phyloP scores from a whole-genome alignment of 2,329 filamentous ascomycete genomes.

The Camillea tinctor region DNA sequence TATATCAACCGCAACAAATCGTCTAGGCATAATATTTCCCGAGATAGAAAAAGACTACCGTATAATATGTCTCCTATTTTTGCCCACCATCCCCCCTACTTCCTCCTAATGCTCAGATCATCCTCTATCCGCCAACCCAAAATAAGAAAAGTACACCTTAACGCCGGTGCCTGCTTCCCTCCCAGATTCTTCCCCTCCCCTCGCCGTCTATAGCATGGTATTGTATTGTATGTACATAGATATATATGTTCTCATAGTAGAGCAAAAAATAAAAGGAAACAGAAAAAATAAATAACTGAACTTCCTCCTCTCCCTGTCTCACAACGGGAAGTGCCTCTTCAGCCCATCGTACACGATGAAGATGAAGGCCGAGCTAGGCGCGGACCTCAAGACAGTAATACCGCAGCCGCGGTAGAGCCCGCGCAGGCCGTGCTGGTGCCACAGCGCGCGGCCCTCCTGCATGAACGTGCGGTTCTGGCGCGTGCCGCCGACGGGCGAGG shows the following conservation, averaged over 20 bases:
- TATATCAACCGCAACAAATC: too few relatives aligned
- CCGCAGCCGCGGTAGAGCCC: slow-evolving; percentile 93
- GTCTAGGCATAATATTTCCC: too few relatives aligned
- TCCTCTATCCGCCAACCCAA: slow-evolving; percentile 4
- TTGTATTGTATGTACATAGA: not conserved
- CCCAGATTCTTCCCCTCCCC: slow-evolving; percentile 3
- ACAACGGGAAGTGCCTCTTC: slow-evolving; percentile 63
- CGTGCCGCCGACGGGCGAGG: slow-evolving; percentile 63
- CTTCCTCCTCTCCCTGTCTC: slow-evolving; percentile 15
- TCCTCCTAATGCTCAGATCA: not conserved
- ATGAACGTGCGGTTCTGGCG: slow-evolving; percentile 65
- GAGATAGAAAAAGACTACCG: not conserved
- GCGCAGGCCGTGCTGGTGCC: slow-evolving; percentile 75
- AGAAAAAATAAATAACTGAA: not conserved
- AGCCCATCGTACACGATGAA: slow-evolving; percentile 93
- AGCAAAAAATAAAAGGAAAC: not conserved
- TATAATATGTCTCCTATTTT: not conserved
- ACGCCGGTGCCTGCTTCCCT: slow-evolving; percentile 12
- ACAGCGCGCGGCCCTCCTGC: slow-evolving; percentile 70
- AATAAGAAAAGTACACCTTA: slow-evolving; percentile 11
- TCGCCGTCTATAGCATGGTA: not conserved
- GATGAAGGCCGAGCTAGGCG: slow-evolving; percentile 96
- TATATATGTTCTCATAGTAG: not conserved
- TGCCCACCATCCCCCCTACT: too few relatives aligned
- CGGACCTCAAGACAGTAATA: slow-evolving; percentile 83